These are phyloP conservation scores for Misopates orontium DNA, from an alignment of 257 asterid species.

Conservation along the genomic window DNA sequence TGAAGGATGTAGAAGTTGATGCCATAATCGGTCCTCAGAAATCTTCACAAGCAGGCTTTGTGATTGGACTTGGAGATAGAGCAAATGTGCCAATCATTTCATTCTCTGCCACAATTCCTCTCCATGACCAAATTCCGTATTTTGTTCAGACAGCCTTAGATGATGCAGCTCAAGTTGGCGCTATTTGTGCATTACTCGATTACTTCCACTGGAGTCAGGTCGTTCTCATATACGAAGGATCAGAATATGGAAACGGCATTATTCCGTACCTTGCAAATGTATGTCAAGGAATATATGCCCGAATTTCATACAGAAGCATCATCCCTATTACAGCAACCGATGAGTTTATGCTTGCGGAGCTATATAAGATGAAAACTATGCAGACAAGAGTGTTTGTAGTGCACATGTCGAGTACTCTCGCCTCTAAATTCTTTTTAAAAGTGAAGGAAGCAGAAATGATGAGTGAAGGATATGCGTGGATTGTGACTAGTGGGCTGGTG, in stretches of 20 bases:
- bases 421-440: constrained; percentile 27
- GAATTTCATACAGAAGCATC: constrained; percentile 22
- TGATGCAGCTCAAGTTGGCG: constrained; percentile 26
- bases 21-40: constrained; percentile 30
- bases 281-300: constrained; percentile 23
- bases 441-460: constrained; percentile 32
- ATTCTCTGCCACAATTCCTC: constrained; percentile 9
- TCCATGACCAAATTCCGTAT: constrained; percentile 21
- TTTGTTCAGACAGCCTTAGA: constrained; percentile 30
- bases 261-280: constrained; percentile 30
- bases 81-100: constrained; percentile 20
- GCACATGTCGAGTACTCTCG: constrained; percentile 16
- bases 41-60: constrained; percentile 28
- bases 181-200: constrained; percentile 30
- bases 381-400: constrained; percentile 22
- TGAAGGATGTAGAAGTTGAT: constrained; percentile 22
- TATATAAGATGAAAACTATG: constrained; percentile 24
- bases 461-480: constrained; percentile 8
- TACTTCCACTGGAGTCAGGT: constrained; percentile 35
- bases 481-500: constrained; percentile 3
- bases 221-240: constrained; percentile 32
- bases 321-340: constrained; percentile 27
- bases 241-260: constrained; percentile 25
- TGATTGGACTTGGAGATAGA: constrained; percentile 26
- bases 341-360: constrained; percentile 17